A percentile compares a stretch with the other conserved stretches of the same genome.
Conservation (phyloP, 164 flowering plant species). For the Chimonanthus salicifolius region DNA sequence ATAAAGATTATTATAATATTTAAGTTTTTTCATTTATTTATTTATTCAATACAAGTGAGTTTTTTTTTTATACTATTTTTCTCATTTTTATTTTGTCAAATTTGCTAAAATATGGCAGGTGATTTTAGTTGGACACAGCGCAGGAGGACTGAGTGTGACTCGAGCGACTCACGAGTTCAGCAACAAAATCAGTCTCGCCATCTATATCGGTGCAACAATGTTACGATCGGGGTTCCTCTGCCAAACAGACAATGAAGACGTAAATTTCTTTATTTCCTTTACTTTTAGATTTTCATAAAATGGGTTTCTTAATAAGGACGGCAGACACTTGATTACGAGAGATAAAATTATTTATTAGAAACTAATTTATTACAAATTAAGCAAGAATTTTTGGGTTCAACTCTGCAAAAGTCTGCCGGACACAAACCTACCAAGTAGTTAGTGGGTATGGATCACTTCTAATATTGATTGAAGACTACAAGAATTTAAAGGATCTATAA, state of each 20-base stretch:
- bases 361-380: too few relatives aligned
- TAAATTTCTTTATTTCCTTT: constrained; percentile 21
- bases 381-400: too few relatives aligned
- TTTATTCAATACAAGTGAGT: background rate
- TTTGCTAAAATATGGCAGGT: constrained; percentile 33
- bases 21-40: too few relatives aligned
- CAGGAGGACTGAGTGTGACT: constrained; percentile 79
- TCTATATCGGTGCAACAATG: constrained; percentile 80
- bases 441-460: too few relatives aligned
- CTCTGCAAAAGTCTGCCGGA: too few relatives aligned
- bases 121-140: constrained; percentile 89
- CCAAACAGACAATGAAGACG: constrained; percentile 46
- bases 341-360: too few relatives aligned
- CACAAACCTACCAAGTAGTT: too few relatives aligned
- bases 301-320: too few relatives aligned
- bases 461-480: too few relatives aligned
- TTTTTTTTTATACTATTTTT: background rate
- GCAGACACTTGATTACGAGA: too few relatives aligned
- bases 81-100: background rate
- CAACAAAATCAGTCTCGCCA: constrained; percentile 51
- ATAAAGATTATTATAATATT: too few relatives aligned
- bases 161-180: constrained; percentile 46
- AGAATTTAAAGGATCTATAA: too few relatives aligned
- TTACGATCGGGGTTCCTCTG: constrained; percentile 44
- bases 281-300: background rate